A percentile compares a stretch with the other conserved stretches of the same genome.
Conservation (phyloP, 2,329 filamentous ascomycete species). For the Samsoniella hepiali region DNA sequence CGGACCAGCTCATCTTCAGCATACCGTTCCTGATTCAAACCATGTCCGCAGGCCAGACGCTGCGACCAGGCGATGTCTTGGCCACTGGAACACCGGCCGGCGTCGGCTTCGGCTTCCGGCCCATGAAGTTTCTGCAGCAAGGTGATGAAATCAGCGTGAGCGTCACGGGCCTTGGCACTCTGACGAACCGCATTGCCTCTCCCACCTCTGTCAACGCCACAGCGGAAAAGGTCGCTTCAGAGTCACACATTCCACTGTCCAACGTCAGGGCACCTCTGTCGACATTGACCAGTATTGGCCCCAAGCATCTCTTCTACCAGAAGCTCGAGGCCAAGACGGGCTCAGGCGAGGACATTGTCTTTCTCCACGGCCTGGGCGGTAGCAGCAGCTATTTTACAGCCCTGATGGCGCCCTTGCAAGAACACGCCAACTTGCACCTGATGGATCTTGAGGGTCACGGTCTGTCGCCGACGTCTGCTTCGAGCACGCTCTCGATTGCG, state of each 20-base stretch:
- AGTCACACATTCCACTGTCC: neutral
- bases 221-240: neutral
- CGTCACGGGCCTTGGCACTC: conserved; percentile 20
- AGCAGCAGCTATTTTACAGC: conserved; percentile 44
- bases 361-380: conserved; percentile 54
- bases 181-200: conserved; percentile 35
- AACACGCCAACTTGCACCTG: conserved; percentile 34
- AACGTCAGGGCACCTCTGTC: conserved; percentile 21
- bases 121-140: conserved; percentile 37
- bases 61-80: conserved; percentile 45
- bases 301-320: conserved; percentile 41
- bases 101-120: conserved; percentile 43
- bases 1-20: conserved; percentile 44
- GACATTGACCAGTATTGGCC: conserved; percentile 37
- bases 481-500: conserved; percentile 39
- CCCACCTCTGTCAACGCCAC: conserved; percentile 19
- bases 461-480: conserved; percentile 47
- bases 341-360: conserved; percentile 37
- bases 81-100: conserved; percentile 45
- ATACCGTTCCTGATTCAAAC: conserved; percentile 41
- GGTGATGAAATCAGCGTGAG: conserved; percentile 40
- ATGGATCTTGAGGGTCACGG: conserved; percentile 57
- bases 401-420: conserved; percentile 35
- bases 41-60: conserved; percentile 40
- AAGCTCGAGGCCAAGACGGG: conserved; percentile 26